phyloP scores from a whole-genome alignment of 345 rosid species.

The Populus ilicifolia region DNA sequence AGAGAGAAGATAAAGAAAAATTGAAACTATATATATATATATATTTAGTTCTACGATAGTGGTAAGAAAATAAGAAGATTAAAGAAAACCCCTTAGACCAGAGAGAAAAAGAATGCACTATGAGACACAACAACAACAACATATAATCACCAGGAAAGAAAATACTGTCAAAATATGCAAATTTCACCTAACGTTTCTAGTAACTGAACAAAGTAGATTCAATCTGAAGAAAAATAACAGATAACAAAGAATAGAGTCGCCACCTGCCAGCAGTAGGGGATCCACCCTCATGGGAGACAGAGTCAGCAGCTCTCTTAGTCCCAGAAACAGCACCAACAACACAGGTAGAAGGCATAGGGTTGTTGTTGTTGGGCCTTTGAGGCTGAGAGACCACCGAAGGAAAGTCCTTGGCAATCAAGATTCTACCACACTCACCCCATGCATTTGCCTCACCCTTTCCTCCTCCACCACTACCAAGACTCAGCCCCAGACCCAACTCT shows the following conservation, averaged over 20 bases:
- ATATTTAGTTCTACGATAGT: background rate
- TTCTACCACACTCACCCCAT: conserved; percentile 76
- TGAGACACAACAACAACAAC: background rate
- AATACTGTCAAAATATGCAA: background rate
- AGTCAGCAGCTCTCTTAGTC: conserved; percentile 66
- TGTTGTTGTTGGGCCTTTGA: conserved; percentile 15
- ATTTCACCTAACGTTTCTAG: conserved; percentile 2
- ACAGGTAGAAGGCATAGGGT: conserved; percentile 13
- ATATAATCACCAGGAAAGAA: background rate
- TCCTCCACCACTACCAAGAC: conserved; percentile 51
- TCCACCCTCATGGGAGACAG: conserved; percentile 54
- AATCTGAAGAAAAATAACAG: background rate
- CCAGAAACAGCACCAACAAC: conserved; percentile 42
- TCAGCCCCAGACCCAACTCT: conserved; percentile 65
- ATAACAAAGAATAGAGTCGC: background rate
- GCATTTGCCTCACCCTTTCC: conserved; percentile 39
- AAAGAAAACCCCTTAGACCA: background rate
- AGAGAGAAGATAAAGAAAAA: background rate
- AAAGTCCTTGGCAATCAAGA: conserved; percentile 70
- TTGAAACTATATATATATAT: background rate
- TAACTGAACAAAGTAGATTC: conserved; percentile 6
- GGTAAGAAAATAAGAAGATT: background rate
- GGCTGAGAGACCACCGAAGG: conserved; percentile 41
- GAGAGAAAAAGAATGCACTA: background rate
- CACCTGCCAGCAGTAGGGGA: conserved; percentile 67